Evolutionary conservation across 2,329 filamentous ascomycete genomes (phyloP), one percentile per base, ranked within the genome.

Genomic region (Aureobasidium sp.): DNA sequence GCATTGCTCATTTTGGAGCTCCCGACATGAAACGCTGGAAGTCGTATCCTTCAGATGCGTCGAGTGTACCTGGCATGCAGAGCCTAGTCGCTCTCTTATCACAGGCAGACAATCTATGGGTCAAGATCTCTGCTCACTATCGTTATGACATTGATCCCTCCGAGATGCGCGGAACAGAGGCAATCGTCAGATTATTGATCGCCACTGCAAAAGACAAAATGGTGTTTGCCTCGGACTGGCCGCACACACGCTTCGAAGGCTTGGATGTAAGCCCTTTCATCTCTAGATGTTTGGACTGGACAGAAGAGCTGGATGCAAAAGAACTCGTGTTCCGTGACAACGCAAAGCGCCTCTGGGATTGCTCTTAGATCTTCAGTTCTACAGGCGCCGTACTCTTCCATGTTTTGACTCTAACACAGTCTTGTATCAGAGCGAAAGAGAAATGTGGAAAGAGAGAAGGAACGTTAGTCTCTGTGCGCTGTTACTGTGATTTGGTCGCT

Each of bases 151-250:
- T 68, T 35, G 70, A 76, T 48, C 64, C 66, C 6, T 60, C 71
- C 19, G 69, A 75, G 55, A 66, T 65, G 24, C 70, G 77, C 40
- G 30, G 50, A 5, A 58, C 80, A 3, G 71, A 77, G 49, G 70
- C 70, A 2, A 64, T 83, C 34, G 74, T 72, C 7, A 66, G 63
- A 12, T 75, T 81, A 58, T 64, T 83, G 6, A 59, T 82, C 29
- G 63, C 64, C 3, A 64, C 71, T 4, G 74, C 71, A 10, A 70
- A 69, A 2, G 64, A 71, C 16, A 68, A 73, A 14, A 68, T 80
- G 8, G 73, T 83, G 0, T 84, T 80, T 63, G 79, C 79, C 1
- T 80, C 78, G 0, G 80, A 84, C 60, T 84, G 80, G 81, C 81
- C 81, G 17, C 80, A 84, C 63, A 84, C 81, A 3, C 70, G 80